Evolutionary conservation across 352 stramenopile species (phyloP).

Genomic region (Pythium rhizo-oryzae): DNA sequence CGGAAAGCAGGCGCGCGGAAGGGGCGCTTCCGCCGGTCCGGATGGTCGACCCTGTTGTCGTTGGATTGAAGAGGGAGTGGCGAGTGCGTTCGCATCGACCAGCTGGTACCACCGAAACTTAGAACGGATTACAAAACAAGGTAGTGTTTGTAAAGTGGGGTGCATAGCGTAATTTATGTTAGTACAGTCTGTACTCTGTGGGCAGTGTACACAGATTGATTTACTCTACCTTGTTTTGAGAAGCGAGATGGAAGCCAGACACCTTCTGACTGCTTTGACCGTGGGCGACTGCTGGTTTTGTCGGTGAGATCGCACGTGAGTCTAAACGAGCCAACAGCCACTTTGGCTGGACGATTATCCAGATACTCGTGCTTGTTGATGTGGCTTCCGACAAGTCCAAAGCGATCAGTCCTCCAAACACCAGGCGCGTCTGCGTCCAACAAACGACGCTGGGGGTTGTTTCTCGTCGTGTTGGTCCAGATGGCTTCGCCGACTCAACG

Average conservation of each 20-base stretch:
- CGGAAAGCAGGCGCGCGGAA: background rate
- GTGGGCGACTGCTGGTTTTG: background rate
- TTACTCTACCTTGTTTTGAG: background rate
- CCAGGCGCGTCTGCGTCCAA: background rate
- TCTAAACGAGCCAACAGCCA: background rate
- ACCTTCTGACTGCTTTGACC: background rate
- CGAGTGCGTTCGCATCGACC: background rate
- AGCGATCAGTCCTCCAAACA: no score
- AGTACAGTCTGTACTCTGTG: no score
- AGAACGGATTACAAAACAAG: slow-evolving; percentile 1
- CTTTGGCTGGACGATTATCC: background rate
- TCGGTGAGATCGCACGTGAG: background rate
- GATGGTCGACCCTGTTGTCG: background rate
- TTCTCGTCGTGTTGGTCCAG: background rate
- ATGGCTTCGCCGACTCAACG: background rate
- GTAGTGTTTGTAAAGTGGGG: background rate
- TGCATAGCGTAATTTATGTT: no score
- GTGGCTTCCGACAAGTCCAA: background rate
- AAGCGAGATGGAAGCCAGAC: background rate
- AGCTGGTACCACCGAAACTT: slow-evolving; percentile 5
- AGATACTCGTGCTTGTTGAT: background rate
- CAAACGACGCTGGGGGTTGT: background rate
- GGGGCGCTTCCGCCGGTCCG: slow-evolving; percentile 7
- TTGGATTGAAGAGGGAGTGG: background rate
- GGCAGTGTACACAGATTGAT: background rate